A percentile compares a stretch with the other conserved stretches of the same genome.
Conservation (phyloP, 805 yeast genomes). For the Zygosaccharomyces lentus region DNA sequence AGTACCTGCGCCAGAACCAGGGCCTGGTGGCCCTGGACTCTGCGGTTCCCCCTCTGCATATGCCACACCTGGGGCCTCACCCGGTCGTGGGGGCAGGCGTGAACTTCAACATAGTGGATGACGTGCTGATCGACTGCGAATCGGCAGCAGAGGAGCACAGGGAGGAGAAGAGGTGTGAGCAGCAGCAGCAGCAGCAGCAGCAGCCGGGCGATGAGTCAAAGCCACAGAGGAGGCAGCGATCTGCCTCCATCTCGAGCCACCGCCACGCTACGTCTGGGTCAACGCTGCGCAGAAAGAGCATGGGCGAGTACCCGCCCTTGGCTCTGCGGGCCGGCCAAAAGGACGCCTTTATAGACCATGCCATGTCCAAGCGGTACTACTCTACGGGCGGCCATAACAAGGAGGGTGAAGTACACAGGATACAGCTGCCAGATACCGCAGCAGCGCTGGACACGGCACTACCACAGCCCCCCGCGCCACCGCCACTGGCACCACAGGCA, state of each 20-base stretch:
- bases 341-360: conserved; percentile 17
- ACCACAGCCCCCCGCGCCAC: background rate
- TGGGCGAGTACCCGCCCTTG: conserved; percentile 9
- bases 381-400: conserved; percentile 11
- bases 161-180: conserved; percentile 1
- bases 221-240: conserved; percentile 1
- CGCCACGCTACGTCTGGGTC: conserved; percentile 3
- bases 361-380: conserved; percentile 20
- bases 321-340: conserved; percentile 13
- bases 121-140: conserved; percentile 17
- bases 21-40: conserved; percentile 31
- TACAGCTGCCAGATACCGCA: background rate
- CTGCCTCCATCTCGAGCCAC: conserved; percentile 4
- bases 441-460: background rate
- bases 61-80: conserved; percentile 31
- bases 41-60: conserved; percentile 18
- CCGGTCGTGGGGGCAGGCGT: conserved; percentile 37
- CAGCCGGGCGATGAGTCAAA: background rate
- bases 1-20: conserved; percentile 37
- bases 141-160: conserved; percentile 4
- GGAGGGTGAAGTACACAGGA: conserved; percentile 1
- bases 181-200: background rate
- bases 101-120: conserved; percentile 31
- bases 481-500: background rate
- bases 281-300: conserved; percentile 12